Evolutionary conservation across 2,329 filamentous ascomycete genomes (phyloP), one percentile per base, ranked within the genome.

Genomic region (Arthrobotrys sinensis): DNA sequence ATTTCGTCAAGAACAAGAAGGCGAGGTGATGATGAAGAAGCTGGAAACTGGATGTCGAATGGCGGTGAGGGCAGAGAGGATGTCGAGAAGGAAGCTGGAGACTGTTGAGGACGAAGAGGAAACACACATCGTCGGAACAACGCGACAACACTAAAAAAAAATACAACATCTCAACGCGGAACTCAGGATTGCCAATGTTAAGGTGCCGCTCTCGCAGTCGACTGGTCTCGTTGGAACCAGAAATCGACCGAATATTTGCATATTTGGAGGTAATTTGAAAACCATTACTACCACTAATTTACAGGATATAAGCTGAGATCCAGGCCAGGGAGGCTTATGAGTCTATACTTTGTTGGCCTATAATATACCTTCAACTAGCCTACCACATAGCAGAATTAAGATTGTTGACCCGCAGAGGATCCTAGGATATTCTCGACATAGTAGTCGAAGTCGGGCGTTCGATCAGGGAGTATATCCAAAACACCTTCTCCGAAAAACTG

Each of bases 111-210:
- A 55, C 28, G 52, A 57, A 12, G 19, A 38, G 32, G 24, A 12
- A 16, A 24, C 45, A 48, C 19, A 48, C 6, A 48, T 45, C 57
- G 38, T 24, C 38, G 36, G 36, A n/a, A 34, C 65, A 68, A 68
- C 65, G 40, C 65, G 50, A 28, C 65, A 68, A 68, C 65, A 57
- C 63, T 2, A 8, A 24, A 60, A 8, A 24, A 60, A 43, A 60
- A 60, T 60, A 36, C 55, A 60, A 60, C 55, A 60, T 16, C 36
- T 40, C 55, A 60, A 60, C 55, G n/a, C 40, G 36, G 36, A 1
- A 10, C 36, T 12, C 12, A 6, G 12, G 12, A n/a, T 6, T 38
- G 36, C 8, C 8, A 10, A 8, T 3, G 8, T 8, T 8, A 12
- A 38, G 3, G 2, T 12, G 12, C 36, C 12, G 12, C n/a, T n/a